Evolutionary conservation across 1,284 basidiomycete genomes (phyloP), one percentile per base, ranked within the genome.

Genomic region (Sanghuangporus weigelae): DNA sequence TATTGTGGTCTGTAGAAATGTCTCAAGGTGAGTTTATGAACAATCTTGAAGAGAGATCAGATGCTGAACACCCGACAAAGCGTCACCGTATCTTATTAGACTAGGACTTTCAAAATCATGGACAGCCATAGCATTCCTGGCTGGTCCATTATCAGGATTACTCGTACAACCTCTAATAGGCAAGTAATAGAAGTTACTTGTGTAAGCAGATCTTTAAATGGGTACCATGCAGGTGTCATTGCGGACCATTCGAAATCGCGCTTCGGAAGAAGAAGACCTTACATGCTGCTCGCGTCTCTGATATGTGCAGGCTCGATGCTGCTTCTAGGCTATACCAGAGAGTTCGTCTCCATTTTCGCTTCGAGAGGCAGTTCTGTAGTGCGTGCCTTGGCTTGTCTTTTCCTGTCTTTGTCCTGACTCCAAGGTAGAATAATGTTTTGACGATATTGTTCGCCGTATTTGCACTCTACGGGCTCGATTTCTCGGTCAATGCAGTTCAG

Each of bases 1-100:
- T 93, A 67, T 84, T 95, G 61, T 96, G 93, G 93, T 92, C 90
- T 1, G 88, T 95, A 3, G 93, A 96, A 73, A 94, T 96, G 91
- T 90, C 90, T 0, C 94, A 95, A 70, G 92, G 90, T 90, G 66
- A 66, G 81, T 73, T 11, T n/a, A 35, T 42, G 26, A 14, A n/a
- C 16, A n/a, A n/a, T 2, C 16, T 46, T 7, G 44, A 46, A n/a
- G 21, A 19, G 21, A 46, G 12, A 16, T 16, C 21, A 19, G 21
- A 11, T 12, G 16, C n/a, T 46, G n/a, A 46, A 7, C 7, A 19
- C 44, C 16, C 16, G 3, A 46, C 8, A n/a, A 65, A 77, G 93
- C 90, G n/a, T 92, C 95, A 0, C 96, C 96, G 0, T 98, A 96
- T 75, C 82, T 98, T 1, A 81, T 97, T 59, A 92, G 93, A 0